Base-by-base conservation (phyloP, 768 basidiomycete genomes). In the Suillus subalutaceus region DNA sequence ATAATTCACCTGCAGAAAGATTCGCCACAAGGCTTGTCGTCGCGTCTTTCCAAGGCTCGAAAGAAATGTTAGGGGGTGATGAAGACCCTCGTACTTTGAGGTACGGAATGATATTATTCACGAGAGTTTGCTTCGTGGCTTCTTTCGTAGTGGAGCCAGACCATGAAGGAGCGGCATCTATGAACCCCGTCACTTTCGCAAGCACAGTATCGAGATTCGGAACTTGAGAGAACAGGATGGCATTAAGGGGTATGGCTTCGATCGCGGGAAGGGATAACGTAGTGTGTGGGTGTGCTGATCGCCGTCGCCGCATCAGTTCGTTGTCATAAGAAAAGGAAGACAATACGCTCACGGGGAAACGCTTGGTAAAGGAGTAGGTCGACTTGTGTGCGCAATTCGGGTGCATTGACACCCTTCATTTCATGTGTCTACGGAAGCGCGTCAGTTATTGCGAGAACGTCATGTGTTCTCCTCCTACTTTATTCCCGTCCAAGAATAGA, bases 401-500 rank as follows among this genome's bases (percentile, higher is more conserved):
- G 80, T 1, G 83, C 83, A 77, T 94, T 80, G 1, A 86, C 90
- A 0, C 94, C 94, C 71, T 88, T 90, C 62, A 94, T 62, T 71
- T 94, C 92, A 40, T 88, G 80, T 6, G 84, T 79, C 91, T 94
- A 69, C 16, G 30, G n/a, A 23, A 58, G 26, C 13, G 53, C 16
- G 37, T 52, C 30, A 53, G n/a, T 46, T 32, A 52, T 1, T 1
- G 56, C 26, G 30, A 52, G 58, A 66, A 64, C 15, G 30, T 43
- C 32, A 38, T 20, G 65, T 12, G 1, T 15, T 58, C 56, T 23
- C 26, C 2, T n/a, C 67, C 68, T 63, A 91, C 91, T 87, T 91
- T 88, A 61, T 84, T 81, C 1, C 90, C 93, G 66, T 92, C 83
- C 67, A 89, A 76, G 80, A 94, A 98, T 79, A 97, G 96, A 48